Evolutionary conservation across 768 basidiomycete species (phyloP), one percentile per base, ranked within the genome.

Genomic region (Podaxis sp.): DNA sequence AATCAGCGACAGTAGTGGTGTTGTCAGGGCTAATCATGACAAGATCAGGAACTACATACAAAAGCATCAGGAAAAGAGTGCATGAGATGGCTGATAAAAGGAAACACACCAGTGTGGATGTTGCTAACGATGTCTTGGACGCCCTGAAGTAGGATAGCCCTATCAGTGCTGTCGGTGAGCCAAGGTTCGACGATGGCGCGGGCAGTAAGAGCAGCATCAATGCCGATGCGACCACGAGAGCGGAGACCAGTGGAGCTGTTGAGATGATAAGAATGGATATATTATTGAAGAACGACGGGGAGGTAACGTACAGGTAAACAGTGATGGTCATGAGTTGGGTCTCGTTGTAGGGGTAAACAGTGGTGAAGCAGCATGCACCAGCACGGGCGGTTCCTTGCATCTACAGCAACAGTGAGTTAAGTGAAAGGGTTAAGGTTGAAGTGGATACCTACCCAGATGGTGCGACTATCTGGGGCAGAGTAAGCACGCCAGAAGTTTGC

Each of bases 401-500:
- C 85, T 85, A 64, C 28, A 17, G 33, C 11, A 26, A 44, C 48
- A 52, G 26, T 30, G 48, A 19, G n/a, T 46, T 6, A 51, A 53
- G 30, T 51, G 38, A 40, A 65, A 26, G 44, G 12, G 24, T 11
- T 42, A 24, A 2, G 12, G 17, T 2, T 11, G 3, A 5, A 13
- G 12, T 15, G 9, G 7, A 26, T 5, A 70, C 79, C n/a, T 69
- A 82, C 82, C 69, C 77, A 86, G 57, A 84, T 82, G 2, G 79
- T 81, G 52, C 69, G 76, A 12, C 75, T 72, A 63, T 86, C 85
- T 17, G 74, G 69, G 9, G 80, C 81, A 24, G 68, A 66, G 64
- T 80, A 80, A 0, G 84, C 80, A 48, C 82, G 76, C 87, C 87
- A 87, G 79, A 87, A 88, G 75, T 87, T 88, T 58, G 82, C 63